Evolutionary conservation across 768 basidiomycete species (phyloP), one percentile per base, ranked within the genome.

Genomic region (Lepiota venenata): DNA sequence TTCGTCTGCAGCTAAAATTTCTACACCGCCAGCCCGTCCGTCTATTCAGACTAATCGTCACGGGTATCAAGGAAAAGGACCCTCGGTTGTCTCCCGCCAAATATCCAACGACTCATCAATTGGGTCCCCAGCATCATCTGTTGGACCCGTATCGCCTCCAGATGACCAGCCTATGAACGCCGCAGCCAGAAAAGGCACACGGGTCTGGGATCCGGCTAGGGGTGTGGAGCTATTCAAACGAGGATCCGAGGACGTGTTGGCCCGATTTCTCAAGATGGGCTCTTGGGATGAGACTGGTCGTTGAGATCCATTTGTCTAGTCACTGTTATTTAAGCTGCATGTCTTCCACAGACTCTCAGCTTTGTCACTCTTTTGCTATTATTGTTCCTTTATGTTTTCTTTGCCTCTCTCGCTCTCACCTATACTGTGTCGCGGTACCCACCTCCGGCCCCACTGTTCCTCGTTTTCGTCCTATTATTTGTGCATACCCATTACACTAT

Each of bases 161-260:
- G 80, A 80, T 41, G 69, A 67, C 7, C 67, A 68, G 20, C 63
- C 72, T 7, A 51, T 55, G 15, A 63, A 71, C 9, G 57, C 58
- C 12, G 67, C 75, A 2, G 47, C 65, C 36, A 68, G 72, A 46
- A 82, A 79, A 61, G 75, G 78, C 18, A 80, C 78, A 2, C 79
- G 91, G 18, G 85, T 88, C 4, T 96, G 88, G 84, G 92, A 94
- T 65, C 93, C 93, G 15, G 84, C 85, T 9, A 84, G 92, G 18
- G 87, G 86, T 41, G 84, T 94, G 2, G 93, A 95, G 56, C 62
- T 88, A 38, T 93, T 94, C 71, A 94, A 93, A 68, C 82, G 82
- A 48, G 87, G 87, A 12, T 93, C 91, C 2, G 92, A 95, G 66
- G 88, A 94, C 61, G 91, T 93, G 21, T 75, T 95, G 25, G 82